A percentile compares a stretch with the other conserved stretches of the same genome.
Evolutionary conservation across 768 basidiomycete genomes (phyloP).

Genomic region (Steccherinum ochraceum): DNA sequence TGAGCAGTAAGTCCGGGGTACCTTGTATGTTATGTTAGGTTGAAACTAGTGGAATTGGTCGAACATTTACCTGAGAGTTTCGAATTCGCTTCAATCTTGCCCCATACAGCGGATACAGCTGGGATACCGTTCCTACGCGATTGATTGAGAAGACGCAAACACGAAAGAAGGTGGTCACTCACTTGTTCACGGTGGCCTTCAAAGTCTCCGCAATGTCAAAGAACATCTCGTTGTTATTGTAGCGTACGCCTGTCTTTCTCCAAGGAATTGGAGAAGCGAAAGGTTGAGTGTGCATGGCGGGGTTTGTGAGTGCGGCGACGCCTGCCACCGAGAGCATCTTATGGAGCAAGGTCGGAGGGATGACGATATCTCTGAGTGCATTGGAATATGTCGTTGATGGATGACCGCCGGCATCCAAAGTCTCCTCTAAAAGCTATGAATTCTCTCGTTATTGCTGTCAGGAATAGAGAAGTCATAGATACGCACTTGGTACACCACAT

Average conservation of each 20-base stretch:
- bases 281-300: constrained; percentile 32
- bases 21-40: constrained; percentile 37
- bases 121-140: constrained; percentile 63
- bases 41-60: not conserved
- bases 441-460: not conserved
- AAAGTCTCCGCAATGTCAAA: constrained; percentile 87
- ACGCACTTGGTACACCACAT: constrained; percentile 86
- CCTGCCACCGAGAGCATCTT: constrained; percentile 45
- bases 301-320: constrained; percentile 34
- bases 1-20: constrained; percentile 81
- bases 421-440: constrained; percentile 83
- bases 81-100: constrained; percentile 71
- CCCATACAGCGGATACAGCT: constrained; percentile 63
- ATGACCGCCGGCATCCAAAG: constrained; percentile 88
- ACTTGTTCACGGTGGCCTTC: constrained; percentile 76
- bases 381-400: constrained; percentile 89
- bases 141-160: not conserved
- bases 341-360: constrained; percentile 77
- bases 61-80: constrained; percentile 61
- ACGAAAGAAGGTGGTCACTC: no score
- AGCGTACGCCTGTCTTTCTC: constrained; percentile 78
- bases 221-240: constrained; percentile 87
- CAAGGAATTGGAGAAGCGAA: constrained; percentile 93
- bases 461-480: not conserved
- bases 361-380: constrained; percentile 86